Evolutionary conservation across 306 rosid genomes (phyloP).

Genomic region (Cicer chorassanicum): DNA sequence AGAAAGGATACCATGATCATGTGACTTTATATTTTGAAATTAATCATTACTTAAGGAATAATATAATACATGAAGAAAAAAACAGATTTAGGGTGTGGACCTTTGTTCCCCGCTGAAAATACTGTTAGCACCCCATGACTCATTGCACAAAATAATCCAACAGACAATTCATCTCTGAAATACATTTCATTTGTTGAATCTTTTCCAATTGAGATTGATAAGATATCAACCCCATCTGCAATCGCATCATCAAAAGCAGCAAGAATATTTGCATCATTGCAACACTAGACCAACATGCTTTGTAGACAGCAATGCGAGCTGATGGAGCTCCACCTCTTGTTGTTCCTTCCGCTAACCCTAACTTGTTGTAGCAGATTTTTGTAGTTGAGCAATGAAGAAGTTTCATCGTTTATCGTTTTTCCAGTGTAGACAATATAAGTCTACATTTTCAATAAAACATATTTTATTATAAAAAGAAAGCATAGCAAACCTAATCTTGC

Average conservation of each 20-base stretch:
- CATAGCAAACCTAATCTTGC: too few species aligned
- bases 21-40: too few species aligned
- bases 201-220: conserved; percentile 50
- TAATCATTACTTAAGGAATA: too few species aligned
- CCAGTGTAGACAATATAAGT: background rate
- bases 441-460: too few species aligned
- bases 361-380: background rate
- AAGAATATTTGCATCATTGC: conserved; percentile 49
- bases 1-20: background rate
- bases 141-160: conserved; percentile 63
- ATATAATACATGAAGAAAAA: too few species aligned
- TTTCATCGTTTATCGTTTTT: too few species aligned
- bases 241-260: conserved; percentile 68
- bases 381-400: background rate
- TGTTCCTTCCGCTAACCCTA: background rate
- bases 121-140: conserved; percentile 52
- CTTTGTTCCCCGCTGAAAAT: conserved; percentile 49
- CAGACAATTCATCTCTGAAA: conserved; percentile 28
- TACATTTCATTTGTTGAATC: background rate
- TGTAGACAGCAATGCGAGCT: conserved; percentile 63
- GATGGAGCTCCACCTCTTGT: conserved; percentile 47
- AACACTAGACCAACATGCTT: conserved; percentile 52
- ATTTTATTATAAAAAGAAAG: too few species aligned
- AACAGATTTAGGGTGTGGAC: conserved; percentile 35
- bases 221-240: conserved; percentile 64